Evolutionary conservation across 768 basidiomycete species (phyloP), one percentile per base, ranked within the genome.

Genomic region (Mycena venus): DNA sequence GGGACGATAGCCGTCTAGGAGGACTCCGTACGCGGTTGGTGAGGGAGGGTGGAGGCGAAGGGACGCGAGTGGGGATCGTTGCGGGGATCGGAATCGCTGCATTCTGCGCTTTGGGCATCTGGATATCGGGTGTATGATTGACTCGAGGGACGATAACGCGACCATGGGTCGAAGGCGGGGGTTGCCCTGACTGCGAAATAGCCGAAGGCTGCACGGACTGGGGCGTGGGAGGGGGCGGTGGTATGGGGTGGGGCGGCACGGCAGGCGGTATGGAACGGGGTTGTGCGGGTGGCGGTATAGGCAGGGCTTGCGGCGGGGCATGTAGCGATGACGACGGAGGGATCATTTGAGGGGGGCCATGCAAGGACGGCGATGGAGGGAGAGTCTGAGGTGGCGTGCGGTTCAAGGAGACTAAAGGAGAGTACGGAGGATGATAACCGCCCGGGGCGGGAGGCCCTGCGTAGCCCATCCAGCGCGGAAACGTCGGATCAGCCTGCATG

Each of bases 381-480:
- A 59, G 62, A 19, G 12, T 32, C 31, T 44, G 70, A 25, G 56
- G 55, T 21, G 70, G 55, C 49, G 61, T 25, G 14, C 36, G 47
- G 25, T 73, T 76, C 34, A 76, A 53, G 23, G 75, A 60, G 25
- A 73, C 63, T 25, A 70, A 56, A 3, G 75, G 75, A 19, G 75
- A 76, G 38, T 75, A 75, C 5, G 72, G 72, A 8, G 47, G 75
- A 61, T 73, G 68, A 62, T 69, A 67, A 27, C 38, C 58, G 19
- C 67, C 63, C 25, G 71, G 59, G 19, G 56, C 53, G 34, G 70
- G 42, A 17, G 62, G 62, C 5, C 36, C 55, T 19, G 60, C 15
- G 44, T 69, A 75, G 29, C 66, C 60, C 71, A 76, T 76, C 75
- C 75, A 76, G 49, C 75, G 75, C 19, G 49, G 49, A 59, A 56